Evolutionary conservation across 352 stramenopile genomes (phyloP).

Genomic region (Pythium insidiosum): DNA sequence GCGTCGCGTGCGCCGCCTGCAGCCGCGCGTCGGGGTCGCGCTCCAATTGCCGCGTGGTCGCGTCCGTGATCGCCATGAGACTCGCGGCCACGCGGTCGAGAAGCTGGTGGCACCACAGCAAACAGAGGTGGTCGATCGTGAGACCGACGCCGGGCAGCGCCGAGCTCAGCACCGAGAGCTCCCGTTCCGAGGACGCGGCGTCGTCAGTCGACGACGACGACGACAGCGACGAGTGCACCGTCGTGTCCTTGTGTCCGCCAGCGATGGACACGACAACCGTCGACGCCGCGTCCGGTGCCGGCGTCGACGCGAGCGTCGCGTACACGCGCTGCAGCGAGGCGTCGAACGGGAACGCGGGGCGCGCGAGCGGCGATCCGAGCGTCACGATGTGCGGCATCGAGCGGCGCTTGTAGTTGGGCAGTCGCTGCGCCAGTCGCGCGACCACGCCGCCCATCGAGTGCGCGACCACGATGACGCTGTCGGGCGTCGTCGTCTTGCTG

Average conservation of each 20-base stretch:
- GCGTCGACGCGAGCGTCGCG: slow-evolving; percentile 7
- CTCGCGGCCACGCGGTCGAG: slow-evolving; percentile 53
- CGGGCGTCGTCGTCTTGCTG: slow-evolving; percentile 14
- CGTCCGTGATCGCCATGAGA: slow-evolving; percentile 54
- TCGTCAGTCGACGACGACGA: slow-evolving; percentile 15
- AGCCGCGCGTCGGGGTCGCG: slow-evolving; percentile 30
- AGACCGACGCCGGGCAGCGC: slow-evolving; percentile 53
- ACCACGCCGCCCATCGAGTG: slow-evolving; percentile 85
- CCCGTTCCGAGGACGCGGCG: slow-evolving; percentile 18
- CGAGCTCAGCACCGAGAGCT: slow-evolving; percentile 41
- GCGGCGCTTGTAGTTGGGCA: slow-evolving; percentile 65
- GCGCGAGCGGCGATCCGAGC: slow-evolving; percentile 54
- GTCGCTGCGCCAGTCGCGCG: slow-evolving; percentile 39
- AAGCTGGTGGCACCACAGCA: slow-evolving; percentile 83
- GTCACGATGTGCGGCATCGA: slow-evolving; percentile 77
- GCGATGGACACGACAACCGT: slow-evolving; percentile 66
- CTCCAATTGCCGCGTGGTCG: slow-evolving; percentile 30
- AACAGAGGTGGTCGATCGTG: slow-evolving; percentile 71
- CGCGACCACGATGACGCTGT: slow-evolving; percentile 67
- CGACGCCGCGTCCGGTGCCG: not conserved
- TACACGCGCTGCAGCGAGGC: slow-evolving; percentile 58
- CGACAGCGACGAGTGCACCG: slow-evolving; percentile 51
- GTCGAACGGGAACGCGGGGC: slow-evolving; percentile 58
- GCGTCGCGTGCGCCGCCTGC: slow-evolving; percentile 24
- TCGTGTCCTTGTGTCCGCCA: slow-evolving; percentile 73